Percentiles rank a stretch among this genome's conserved stretches.
phyloP scores from a whole-genome alignment of 2,329 filamentous ascomycete genomes.

The Alternaria arbusti region DNA sequence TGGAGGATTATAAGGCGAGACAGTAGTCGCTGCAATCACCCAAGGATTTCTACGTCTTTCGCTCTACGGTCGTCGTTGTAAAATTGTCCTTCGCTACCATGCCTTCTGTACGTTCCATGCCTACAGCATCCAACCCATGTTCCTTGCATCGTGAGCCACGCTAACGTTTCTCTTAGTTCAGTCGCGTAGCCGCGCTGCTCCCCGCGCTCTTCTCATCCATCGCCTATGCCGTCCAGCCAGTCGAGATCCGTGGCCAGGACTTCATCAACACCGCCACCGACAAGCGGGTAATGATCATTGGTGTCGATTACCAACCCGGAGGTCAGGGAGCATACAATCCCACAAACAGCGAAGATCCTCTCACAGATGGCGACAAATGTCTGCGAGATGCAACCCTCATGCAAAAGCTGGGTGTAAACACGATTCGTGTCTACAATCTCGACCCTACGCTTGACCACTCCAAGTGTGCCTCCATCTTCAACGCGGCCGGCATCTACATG shows the following conservation, averaged over 20 bases:
- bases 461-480: slow-evolving; percentile 69
- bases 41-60: not conserved
- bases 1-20: slow-evolving; percentile 5
- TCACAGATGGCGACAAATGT: slow-evolving; percentile 64
- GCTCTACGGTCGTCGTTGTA: slow-evolving; percentile 4
- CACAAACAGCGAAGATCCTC: slow-evolving; percentile 57
- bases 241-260: slow-evolving; percentile 65
- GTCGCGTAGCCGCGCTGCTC: slow-evolving; percentile 34
- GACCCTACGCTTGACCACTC: slow-evolving; percentile 66
- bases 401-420: slow-evolving; percentile 68
- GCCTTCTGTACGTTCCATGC: slow-evolving; percentile 7
- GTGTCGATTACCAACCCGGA: slow-evolving; percentile 67
- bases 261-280: slow-evolving; percentile 66
- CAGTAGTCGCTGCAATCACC: not conserved
- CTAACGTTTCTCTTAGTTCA: slow-evolving; percentile 29
- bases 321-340: slow-evolving; percentile 65
- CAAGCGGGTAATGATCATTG: slow-evolving; percentile 67
- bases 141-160: slow-evolving; percentile 1
- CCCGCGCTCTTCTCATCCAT: slow-evolving; percentile 49
- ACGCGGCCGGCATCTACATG: slow-evolving; percentile 70
- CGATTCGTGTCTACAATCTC: slow-evolving; percentile 70
- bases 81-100: slow-evolving; percentile 13
- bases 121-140: not conserved
- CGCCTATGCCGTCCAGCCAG: slow-evolving; percentile 60
- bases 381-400: slow-evolving; percentile 69